phyloP scores from a whole-genome alignment of 495 filamentous ascomycete species.

The Talaromyces borbonicus region DNA sequence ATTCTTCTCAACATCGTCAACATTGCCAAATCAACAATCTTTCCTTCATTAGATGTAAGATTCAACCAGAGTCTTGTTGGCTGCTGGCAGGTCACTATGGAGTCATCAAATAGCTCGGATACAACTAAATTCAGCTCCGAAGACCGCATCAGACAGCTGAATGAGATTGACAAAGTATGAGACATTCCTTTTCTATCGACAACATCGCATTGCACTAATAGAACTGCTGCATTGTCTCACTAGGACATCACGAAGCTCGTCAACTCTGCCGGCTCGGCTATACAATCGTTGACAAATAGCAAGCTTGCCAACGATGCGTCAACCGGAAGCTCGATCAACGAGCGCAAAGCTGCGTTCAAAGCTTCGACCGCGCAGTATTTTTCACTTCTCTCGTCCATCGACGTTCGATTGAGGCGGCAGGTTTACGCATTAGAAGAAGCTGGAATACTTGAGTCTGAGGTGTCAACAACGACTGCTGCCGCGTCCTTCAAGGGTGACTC shows the following conservation, averaged over 20 bases:
- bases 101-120: conserved; percentile 9
- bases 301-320: conserved; percentile 23
- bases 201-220: not conserved
- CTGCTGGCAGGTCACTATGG: conserved; percentile 3
- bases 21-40: too few relatives aligned
- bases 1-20: too few relatives aligned
- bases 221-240: not conserved
- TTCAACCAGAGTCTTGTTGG: too few relatives aligned
- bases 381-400: conserved; percentile 55
- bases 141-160: conserved; percentile 70
- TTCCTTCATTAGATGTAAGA: too few relatives aligned
- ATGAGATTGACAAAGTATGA: conserved; percentile 60
- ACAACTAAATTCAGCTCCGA: conserved; percentile 43
- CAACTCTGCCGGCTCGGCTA: conserved; percentile 53
- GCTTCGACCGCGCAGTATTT: conserved; percentile 56
- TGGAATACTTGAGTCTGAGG: conserved; percentile 49
- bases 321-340: conserved; percentile 32
- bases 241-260: conserved; percentile 54
- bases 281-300: conserved; percentile 56
- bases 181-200: not conserved
- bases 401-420: conserved; percentile 64
- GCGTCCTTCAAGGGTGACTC: conserved; percentile 10
- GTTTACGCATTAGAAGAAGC: conserved; percentile 73
- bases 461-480: conserved; percentile 10
- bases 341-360: conserved; percentile 51